Conservation (phyloP, 257 asterid genomes). For the Nicotiana knightiana region DNA sequence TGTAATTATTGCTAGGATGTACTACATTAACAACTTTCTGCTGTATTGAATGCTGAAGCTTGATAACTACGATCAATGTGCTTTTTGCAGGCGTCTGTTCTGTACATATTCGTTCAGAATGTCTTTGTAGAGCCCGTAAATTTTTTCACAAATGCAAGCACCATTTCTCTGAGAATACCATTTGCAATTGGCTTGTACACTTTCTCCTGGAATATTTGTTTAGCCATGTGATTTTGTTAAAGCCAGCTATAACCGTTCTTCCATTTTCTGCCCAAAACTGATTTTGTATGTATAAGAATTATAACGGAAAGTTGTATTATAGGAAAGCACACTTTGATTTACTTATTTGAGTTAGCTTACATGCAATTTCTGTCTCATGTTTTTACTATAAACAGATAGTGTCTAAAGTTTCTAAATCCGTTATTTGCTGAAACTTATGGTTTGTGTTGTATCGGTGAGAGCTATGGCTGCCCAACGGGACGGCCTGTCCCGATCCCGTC, state of each 20-base stretch:
- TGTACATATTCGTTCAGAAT: constrained; percentile 5
- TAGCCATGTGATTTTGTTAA: constrained; percentile 9
- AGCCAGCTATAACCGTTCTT: background rate
- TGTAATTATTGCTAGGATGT: background rate
- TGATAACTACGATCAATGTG: background rate
- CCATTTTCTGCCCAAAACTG: background rate
- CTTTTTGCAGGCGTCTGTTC: background rate
- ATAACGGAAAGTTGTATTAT: background rate
- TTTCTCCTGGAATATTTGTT: background rate
- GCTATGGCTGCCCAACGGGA: no score
- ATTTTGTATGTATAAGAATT: constrained; percentile 1
- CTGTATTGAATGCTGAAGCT: background rate
- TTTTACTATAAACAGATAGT: no score
- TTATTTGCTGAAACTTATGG: background rate
- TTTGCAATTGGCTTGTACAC: constrained; percentile 4
- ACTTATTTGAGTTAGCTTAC: background rate
- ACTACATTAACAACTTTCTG: background rate
- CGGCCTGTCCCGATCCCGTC: no score
- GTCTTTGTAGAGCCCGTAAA: background rate
- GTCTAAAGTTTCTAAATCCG: no score
- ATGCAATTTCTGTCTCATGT: background rate
- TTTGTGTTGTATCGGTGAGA: no score
- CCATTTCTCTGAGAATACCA: constrained; percentile 1
- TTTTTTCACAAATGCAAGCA: background rate
- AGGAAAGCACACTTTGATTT: background rate